Percentiles rank a stretch among this genome's conserved stretches.
Conservation (phyloP, 2,329 filamentous ascomycete species). For the Dactylellina cionopaga region DNA sequence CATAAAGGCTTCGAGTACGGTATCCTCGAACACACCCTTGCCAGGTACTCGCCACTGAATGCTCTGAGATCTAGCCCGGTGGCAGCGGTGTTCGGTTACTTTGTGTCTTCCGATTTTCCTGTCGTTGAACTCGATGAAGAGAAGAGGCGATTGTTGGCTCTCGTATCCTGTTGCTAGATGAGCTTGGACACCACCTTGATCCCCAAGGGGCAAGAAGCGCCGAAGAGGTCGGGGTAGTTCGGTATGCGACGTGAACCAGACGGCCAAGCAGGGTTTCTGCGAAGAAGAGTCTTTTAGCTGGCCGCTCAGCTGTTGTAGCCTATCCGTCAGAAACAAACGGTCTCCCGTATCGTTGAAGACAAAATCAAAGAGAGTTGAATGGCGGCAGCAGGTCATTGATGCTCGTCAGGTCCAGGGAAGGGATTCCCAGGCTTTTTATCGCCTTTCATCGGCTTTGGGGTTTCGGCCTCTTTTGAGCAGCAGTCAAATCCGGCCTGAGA, state of each 20-base stretch:
- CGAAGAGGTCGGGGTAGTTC: background rate
- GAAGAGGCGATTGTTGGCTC: background rate
- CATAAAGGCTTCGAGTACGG: background rate
- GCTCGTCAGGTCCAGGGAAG: background rate
- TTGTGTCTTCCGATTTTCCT: background rate
- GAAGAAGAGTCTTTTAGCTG: conserved; percentile 1
- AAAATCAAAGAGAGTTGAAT: conserved; percentile 15
- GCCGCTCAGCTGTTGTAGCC: background rate
- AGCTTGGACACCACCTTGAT: background rate
- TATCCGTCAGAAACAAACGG: background rate
- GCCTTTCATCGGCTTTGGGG: too few relatives aligned
- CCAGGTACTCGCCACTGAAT: background rate
- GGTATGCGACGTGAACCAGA: conserved; percentile 8
- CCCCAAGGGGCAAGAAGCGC: background rate
- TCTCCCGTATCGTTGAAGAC: background rate
- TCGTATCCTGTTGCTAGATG: background rate
- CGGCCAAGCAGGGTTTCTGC: background rate
- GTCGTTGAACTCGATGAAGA: background rate
- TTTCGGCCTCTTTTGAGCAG: too few relatives aligned
- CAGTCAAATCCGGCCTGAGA: too few relatives aligned
- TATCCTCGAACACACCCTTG: background rate
- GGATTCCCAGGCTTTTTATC: background rate
- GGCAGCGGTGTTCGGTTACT: background rate
- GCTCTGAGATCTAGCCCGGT: background rate
- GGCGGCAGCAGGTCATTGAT: conserved; percentile 9